Evolutionary conservation across 371 early-diverging fungal genomes (phyloP), one percentile per base, ranked within the genome.

Genomic region (Rhizopus arrhizus): DNA sequence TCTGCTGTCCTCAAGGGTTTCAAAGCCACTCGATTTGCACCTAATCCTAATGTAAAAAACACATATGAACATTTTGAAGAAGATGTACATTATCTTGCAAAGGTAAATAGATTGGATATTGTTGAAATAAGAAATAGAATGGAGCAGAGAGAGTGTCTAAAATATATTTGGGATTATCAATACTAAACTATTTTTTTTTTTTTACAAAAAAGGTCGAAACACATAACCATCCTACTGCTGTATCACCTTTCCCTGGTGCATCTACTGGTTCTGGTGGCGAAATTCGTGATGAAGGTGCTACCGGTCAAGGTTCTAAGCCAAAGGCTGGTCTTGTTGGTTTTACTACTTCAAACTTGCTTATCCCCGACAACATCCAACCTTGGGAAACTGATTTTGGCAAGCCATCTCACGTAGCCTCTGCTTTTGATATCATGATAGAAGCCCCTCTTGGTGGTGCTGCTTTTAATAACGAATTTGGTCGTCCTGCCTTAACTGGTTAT

Each of bases 181-280:
- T 22, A 22, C 22, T 22, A 22, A 22, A 22, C 22, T 22, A 22
- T 22, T 22, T 22, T 22, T 22, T 22, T 22, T 22, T 22, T 22
- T 22, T 2, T n/a, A 43, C 15, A 15, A 5, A 13, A 28, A 66
- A 81, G 81, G 98, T 98, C 22, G 98, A 98, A 80, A 98, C 98
- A 0, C 98, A 98, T 76, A 98, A 98, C 77, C 98, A 98, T 74
- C 98, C 98, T 42, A 98, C 97, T 15, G 96, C 96, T 11, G 95
- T 98, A 12, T 96, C 96, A 36, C 98, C 98, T 42, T 96, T 90
- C 75, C 92, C 97, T 34, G 98, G 98, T 67, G 98, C 98, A 12
- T 88, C 91, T 12, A 94, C 94, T 29, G 94, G 94, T 55, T 87
- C 96, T 11, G 97, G 97, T 71, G 98, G 97, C 71, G 97, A 98